Base-by-base conservation (phyloP, 441 rosid species). In the Adansonia rubrostipa region DNA sequence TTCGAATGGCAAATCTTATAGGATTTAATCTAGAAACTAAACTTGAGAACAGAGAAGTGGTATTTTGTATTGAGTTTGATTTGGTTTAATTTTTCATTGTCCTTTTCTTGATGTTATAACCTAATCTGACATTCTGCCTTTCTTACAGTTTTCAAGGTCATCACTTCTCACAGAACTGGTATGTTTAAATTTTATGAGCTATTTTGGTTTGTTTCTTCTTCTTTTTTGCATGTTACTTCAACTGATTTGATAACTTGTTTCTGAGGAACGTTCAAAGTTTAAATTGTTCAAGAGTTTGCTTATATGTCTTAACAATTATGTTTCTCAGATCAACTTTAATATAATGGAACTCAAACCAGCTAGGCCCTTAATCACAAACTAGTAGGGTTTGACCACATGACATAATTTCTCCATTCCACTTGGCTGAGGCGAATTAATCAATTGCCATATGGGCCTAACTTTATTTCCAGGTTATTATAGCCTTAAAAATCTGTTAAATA, bases 1-100 rank as follows among this genome's bases (percentile, higher is more conserved):
- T 89, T 87, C 92, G 97, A 85, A 92, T 95, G 95, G 91, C 97
- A 48, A 96, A 95, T 88, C 94, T 97, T 77, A 92, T 97, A 77
- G 99, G 97, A 53, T 95, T 97, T 82, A 92, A 87, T 81, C 90
- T 97, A 76, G 99, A 97, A 14, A 82, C 90, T 72, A 93, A 95
- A 85, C 84, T 87, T 72, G 99, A 97, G 86, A 93, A 84, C 78
- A 92, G 98, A 84, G 99, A 97, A 87, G 81, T 84, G 95, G 99
- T 97, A 93, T 77, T 68, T 57, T 15, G 17, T 33, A n/a, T 76
- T 36, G 13, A 65, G 47, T 70, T 69, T 42, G 2, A 44, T 17
- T 56, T 69, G 3, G 6, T 24, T 44, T 20, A 6, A 3, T 56
- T 14, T 67, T 67, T n/a, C 13, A 8, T 80, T 44, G 42, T 44